Evolutionary conservation across 139 green algal species (phyloP).

Genomic region (Desmodesmus armatus): DNA sequence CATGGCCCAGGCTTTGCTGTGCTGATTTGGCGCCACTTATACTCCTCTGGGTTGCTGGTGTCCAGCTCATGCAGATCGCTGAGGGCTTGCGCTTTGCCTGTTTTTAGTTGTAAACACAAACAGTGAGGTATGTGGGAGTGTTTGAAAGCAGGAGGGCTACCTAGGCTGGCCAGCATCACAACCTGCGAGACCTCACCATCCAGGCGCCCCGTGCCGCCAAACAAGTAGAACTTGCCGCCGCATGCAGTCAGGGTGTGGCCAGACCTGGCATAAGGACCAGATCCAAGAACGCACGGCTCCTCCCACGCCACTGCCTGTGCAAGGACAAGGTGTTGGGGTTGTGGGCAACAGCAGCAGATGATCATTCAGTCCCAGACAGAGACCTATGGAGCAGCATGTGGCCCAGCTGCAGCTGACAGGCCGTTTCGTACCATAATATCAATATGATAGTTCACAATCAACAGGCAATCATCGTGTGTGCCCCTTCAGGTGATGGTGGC

Average conservation of each 20-base stretch:
- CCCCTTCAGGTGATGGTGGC: too few relatives aligned
- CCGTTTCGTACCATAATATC: too few relatives aligned
- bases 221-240: conserved; percentile 76
- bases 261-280: conserved; percentile 68
- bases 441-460: too few relatives aligned
- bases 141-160: not conserved
- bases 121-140: not conserved
- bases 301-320: conserved; percentile 64
- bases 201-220: conserved; percentile 77
- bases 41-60: conserved; percentile 53
- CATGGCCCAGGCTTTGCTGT: conserved; percentile 55
- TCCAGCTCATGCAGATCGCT: conserved; percentile 83
- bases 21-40: conserved; percentile 56
- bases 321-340: too few relatives aligned
- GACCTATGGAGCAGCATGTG: too few relatives aligned
- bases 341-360: too few relatives aligned
- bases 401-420: too few relatives aligned
- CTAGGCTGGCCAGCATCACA: too few relatives aligned
- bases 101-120: not conserved
- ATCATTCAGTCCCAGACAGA: too few relatives aligned
- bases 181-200: conserved; percentile 53
- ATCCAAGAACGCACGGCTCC: conserved; percentile 50
- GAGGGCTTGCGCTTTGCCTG: conserved; percentile 80
- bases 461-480: too few relatives aligned
- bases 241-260: conserved; percentile 84